Percentiles rank a stretch among this genome's conserved stretches.
Evolutionary conservation across 345 rosid species (phyloP).

Genomic region (Xanthoceras sorbifolium): DNA sequence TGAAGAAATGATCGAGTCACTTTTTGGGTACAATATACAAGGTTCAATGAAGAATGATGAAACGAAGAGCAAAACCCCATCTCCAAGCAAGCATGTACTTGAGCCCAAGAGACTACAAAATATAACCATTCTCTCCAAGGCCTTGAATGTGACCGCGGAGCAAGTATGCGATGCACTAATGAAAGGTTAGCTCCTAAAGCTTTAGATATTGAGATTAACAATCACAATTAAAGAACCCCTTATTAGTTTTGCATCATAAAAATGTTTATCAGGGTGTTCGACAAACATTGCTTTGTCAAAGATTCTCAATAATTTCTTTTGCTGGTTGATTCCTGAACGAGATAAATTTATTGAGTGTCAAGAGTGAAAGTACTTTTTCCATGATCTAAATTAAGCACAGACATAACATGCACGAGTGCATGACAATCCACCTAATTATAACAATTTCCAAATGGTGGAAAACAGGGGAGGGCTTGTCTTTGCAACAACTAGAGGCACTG

Average conservation of each 20-base stretch:
- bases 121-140: constrained; percentile 86
- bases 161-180: constrained; percentile 76
- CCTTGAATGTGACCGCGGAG: constrained; percentile 69
- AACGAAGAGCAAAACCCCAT: constrained; percentile 78
- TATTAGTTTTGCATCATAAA: neutral
- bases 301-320: neutral
- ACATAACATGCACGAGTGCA: neutral
- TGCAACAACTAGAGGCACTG: constrained; percentile 88
- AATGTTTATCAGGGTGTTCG: too few relatives aligned
- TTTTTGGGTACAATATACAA: constrained; percentile 80
- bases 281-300: neutral
- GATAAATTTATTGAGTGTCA: too few relatives aligned
- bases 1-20: constrained; percentile 98
- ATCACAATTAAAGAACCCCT: neutral
- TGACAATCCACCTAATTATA: neutral
- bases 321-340: neutral
- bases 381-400: too few relatives aligned
- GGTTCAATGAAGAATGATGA: constrained; percentile 62
- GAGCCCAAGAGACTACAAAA: constrained; percentile 95
- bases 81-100: constrained; percentile 87
- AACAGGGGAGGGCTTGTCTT: constrained; percentile 69
- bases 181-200: constrained; percentile 51
- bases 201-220: too few relatives aligned
- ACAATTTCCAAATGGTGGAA: neutral
- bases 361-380: too few relatives aligned